Evolutionary conservation across 2,329 filamentous ascomycete genomes (phyloP).

Genomic region (Paecilomyces sp.): DNA sequence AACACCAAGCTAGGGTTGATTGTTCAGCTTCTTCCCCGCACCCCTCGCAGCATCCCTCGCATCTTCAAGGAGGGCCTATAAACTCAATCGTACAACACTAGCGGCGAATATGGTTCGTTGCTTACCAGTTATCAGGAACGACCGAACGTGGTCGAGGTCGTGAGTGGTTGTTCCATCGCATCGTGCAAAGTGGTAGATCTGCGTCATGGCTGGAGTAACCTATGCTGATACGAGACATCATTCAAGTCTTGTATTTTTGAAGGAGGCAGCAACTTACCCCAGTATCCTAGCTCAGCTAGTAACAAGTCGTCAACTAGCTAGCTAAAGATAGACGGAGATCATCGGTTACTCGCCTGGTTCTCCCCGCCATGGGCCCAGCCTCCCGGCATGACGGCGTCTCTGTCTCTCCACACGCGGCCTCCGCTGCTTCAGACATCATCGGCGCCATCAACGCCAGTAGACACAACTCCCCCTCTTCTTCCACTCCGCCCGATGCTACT

Average conservation of each 20-base stretch:
- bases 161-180: neutral
- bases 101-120: neutral
- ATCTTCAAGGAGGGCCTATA: neutral
- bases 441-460: neutral
- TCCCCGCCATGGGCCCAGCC: neutral
- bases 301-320: neutral
- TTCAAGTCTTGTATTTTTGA: neutral
- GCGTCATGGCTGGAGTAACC: neutral
- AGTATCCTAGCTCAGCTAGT: neutral
- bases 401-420: neutral
- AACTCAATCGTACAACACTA: neutral
- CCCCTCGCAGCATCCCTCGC: neutral
- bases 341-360: neutral
- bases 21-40: neutral
- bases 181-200: neutral
- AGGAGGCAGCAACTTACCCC: too few species aligned
- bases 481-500: neutral
- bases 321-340: neutral
- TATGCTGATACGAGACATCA: neutral
- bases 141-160: neutral
- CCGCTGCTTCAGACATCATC: neutral
- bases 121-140: neutral
- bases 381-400: neutral
- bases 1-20: neutral
- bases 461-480: neutral